Conservation (phyloP, 352 stramenopile species). For the Blastocystis sp. region DNA sequence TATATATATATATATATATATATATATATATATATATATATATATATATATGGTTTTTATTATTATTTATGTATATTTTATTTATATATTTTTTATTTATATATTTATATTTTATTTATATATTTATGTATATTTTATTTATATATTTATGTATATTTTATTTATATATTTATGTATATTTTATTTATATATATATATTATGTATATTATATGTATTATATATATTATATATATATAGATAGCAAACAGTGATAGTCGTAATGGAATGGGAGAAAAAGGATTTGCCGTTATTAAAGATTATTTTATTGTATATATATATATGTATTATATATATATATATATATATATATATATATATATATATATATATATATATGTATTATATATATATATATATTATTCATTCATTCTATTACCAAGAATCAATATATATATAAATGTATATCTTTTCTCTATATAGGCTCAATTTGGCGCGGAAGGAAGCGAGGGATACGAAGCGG, state of each 20-base stretch:
- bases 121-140: no score
- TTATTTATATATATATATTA: no score
- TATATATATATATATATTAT: not conserved
- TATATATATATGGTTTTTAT: no score
- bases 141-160: no score
- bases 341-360: not conserved
- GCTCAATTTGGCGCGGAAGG: constrained; percentile 13
- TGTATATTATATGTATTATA: no score
- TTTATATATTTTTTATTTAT: no score
- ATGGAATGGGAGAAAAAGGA: constrained; percentile 43
- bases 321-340: constrained; percentile 17
- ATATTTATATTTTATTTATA: no score
- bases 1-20: no score
- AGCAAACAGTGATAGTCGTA: constrained; percentile 39
- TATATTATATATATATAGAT: not conserved
- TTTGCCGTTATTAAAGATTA: constrained; percentile 38
- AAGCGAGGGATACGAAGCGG: constrained; percentile 48
- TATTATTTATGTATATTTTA: no score
- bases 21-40: no score
- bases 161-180: no score
- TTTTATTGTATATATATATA: constrained; percentile 36
- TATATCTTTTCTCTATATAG: not conserved
- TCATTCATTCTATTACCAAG: not conserved
- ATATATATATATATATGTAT: constrained; percentile 10
- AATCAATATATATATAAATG: not conserved